Evolutionary conservation across 495 filamentous ascomycete genomes (phyloP).

Genomic region (Podospora didyma): DNA sequence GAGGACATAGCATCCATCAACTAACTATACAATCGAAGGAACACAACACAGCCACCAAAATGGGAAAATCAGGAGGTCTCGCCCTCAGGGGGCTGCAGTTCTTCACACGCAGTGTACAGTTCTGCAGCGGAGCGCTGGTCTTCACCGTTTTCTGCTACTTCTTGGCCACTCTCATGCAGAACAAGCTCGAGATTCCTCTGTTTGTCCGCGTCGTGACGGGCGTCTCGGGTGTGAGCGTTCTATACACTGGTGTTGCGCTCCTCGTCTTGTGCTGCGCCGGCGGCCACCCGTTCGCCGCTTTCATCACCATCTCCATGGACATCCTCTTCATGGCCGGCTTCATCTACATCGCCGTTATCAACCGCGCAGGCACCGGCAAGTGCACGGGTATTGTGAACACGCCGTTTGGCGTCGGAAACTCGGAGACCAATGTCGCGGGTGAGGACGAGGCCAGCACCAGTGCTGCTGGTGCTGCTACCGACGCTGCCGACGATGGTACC

Average conservation of each 20-base stretch:
- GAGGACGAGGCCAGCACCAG: slow-evolving; percentile 35
- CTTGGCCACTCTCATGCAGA: slow-evolving; percentile 55
- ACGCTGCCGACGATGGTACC: too few species aligned
- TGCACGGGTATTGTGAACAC: slow-evolving; percentile 60
- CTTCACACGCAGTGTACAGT: slow-evolving; percentile 64
- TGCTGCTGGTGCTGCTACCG: too few species aligned
- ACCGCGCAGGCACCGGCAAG: slow-evolving; percentile 56
- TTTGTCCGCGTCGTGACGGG: slow-evolving; percentile 77
- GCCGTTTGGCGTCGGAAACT: slow-evolving; percentile 58
- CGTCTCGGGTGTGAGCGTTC: slow-evolving; percentile 65
- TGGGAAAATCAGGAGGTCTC: slow-evolving; percentile 45
- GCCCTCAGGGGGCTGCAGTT: slow-evolving; percentile 60
- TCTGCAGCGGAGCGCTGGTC: slow-evolving; percentile 65
- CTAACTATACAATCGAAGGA: too few species aligned
- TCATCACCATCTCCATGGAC: slow-evolving; percentile 66
- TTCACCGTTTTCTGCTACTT: slow-evolving; percentile 80
- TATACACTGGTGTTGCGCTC: slow-evolving; percentile 68
- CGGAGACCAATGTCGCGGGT: slow-evolving; percentile 33
- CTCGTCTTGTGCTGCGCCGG: slow-evolving; percentile 75
- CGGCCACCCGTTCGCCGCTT: slow-evolving; percentile 60
- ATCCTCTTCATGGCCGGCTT: slow-evolving; percentile 53
- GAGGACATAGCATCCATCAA: too few species aligned
- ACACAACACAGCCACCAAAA: too few species aligned
- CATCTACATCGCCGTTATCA: slow-evolving; percentile 58
- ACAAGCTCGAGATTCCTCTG: slow-evolving; percentile 54